These are phyloP conservation scores for Diddensiella transvaalensis DNA, from an alignment of 805 yeast species.

Conservation along the genomic window DNA sequence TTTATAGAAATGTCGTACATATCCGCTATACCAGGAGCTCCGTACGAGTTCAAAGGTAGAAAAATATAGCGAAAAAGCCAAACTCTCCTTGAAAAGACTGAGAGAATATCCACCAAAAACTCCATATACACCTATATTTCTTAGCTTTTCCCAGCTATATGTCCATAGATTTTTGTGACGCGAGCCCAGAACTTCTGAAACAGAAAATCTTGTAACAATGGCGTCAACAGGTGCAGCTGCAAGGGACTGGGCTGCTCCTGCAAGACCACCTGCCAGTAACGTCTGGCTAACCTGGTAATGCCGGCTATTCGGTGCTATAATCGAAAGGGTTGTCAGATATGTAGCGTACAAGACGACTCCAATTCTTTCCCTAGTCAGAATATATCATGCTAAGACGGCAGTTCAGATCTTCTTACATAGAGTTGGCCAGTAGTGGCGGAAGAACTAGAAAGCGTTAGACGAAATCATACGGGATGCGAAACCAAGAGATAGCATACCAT, in stretches of 20 bases:
- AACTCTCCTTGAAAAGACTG: constrained; percentile 69
- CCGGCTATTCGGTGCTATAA: constrained; percentile 22
- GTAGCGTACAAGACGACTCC: constrained; percentile 84
- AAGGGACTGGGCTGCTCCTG: constrained; percentile 83
- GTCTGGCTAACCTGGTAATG: constrained; percentile 46
- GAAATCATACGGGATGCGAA: not conserved
- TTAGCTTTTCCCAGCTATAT: constrained; percentile 65
- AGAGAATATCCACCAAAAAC: constrained; percentile 88
- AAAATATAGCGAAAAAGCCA: constrained; percentile 82
- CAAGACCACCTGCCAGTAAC: constrained; percentile 78
- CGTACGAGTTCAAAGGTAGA: constrained; percentile 75
- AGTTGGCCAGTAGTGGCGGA: constrained; percentile 86
- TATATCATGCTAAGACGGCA: not conserved
- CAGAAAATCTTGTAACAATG: constrained; percentile 73
- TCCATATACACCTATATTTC: constrained; percentile 73
- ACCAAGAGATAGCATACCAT: constrained; percentile 25
- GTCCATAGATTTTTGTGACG: constrained; percentile 70
- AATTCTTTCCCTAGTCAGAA: constrained; percentile 34
- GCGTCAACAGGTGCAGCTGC: constrained; percentile 96
- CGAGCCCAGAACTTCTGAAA: constrained; percentile 68
- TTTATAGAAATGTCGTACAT: constrained; percentile 25
- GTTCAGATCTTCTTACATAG: constrained; percentile 40
- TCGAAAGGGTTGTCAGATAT: constrained; percentile 47
- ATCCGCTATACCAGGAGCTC: constrained; percentile 40
- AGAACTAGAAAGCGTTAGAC: constrained; percentile 39